These are phyloP conservation scores for Linderniella brevidens DNA, from an alignment of 257 asterid genomes.

Conservation along the genomic window DNA sequence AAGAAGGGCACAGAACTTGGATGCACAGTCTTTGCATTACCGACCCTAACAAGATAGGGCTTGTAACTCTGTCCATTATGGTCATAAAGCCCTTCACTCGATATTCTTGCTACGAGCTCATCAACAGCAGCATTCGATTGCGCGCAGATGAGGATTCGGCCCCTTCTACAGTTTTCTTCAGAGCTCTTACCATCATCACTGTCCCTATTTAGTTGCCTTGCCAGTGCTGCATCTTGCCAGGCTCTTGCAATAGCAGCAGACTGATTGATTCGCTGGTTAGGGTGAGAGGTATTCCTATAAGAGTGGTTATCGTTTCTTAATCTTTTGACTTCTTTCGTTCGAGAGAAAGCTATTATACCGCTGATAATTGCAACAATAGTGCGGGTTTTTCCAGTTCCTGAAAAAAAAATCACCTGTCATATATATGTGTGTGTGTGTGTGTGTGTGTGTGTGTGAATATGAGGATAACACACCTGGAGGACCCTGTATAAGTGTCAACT, in stretches of 20 bases:
- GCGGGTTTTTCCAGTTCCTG: conserved; percentile 96
- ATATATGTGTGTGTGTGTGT: too few species aligned
- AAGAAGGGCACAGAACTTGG: conserved; percentile 78
- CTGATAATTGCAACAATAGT: conserved; percentile 82
- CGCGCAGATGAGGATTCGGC: conserved; percentile 91
- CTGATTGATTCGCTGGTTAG: conserved; percentile 39
- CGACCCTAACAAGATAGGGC: conserved; percentile 95
- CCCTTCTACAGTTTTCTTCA: conserved; percentile 33
- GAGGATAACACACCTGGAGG: conserved; percentile 72
- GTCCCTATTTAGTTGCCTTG: conserved; percentile 52
- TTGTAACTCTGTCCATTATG: conserved; percentile 55
- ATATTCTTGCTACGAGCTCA: conserved; percentile 80
- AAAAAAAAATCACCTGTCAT: conserved; percentile 10
- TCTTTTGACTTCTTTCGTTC: conserved; percentile 33
- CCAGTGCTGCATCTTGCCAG: conserved; percentile 98
- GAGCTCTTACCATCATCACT: conserved; percentile 21
- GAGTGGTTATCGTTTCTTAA: conserved; percentile 21
- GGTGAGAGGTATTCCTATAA: conserved; percentile 17
- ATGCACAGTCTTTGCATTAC: conserved; percentile 82
- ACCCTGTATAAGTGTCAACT: conserved; percentile 88
- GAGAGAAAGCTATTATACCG: conserved; percentile 61
- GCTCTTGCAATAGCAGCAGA: conserved; percentile 90
- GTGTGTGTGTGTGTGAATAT: conserved; percentile 7
- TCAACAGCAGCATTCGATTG: conserved; percentile 99
- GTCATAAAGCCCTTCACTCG: conserved; percentile 65